Evolutionary conservation across 768 basidiomycete species (phyloP).

Genomic region (Cystoderma amianthinum): DNA sequence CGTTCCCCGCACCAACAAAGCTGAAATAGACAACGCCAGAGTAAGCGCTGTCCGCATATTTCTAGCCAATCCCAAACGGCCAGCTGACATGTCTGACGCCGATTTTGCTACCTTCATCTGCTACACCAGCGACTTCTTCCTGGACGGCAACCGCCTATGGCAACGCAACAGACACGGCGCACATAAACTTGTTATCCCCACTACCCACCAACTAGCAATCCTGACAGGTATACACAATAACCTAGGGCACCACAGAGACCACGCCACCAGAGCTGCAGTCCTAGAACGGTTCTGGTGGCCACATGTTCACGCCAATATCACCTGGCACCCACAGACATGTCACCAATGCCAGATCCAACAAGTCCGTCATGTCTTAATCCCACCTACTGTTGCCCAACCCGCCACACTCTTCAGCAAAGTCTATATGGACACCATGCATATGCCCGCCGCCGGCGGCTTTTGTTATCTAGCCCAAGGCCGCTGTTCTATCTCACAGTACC

Average conservation of each 20-base stretch:
- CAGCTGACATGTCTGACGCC: not conserved
- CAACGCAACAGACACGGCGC: constrained; percentile 8
- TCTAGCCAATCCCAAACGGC: not conserved
- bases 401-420: constrained; percentile 19
- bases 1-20: not conserved
- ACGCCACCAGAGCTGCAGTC: constrained; percentile 5
- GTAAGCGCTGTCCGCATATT: not conserved
- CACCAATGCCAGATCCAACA: constrained; percentile 27
- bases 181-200: constrained; percentile 11
- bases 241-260: constrained; percentile 16
- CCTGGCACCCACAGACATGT: constrained; percentile 25
- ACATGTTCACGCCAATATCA: constrained; percentile 14
- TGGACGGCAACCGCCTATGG: constrained; percentile 12
- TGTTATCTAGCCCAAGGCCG: constrained; percentile 19
- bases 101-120: not conserved
- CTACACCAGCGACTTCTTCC: constrained; percentile 12
- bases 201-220: constrained; percentile 8
- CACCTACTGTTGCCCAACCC: constrained; percentile 12
- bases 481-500: constrained; percentile 11
- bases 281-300: constrained; percentile 21
- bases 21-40: not conserved
- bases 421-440: constrained; percentile 31
- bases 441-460: constrained; percentile 15
- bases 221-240: constrained; percentile 15
- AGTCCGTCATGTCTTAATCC: constrained; percentile 14